These are phyloP conservation scores for Auxenochlorella pyrenoidosa DNA, from an alignment of 139 green algal species.

Conservation along the genomic window DNA sequence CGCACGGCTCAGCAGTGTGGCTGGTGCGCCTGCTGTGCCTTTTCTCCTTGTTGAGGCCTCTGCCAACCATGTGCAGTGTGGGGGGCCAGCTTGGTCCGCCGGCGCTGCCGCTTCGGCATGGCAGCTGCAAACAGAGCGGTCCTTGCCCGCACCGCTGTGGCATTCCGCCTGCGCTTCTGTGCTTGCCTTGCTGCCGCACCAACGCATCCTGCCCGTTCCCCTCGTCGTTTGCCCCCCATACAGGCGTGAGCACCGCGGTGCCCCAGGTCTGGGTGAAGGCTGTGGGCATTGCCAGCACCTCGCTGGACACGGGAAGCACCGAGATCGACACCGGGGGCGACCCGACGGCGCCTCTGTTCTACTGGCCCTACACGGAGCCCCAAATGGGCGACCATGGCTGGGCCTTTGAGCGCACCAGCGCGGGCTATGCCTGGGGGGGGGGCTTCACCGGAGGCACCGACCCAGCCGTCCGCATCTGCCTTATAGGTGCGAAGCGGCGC, in stretches of 20 bases:
- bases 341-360: neutral
- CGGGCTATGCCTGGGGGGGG: constrained; percentile 4
- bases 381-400: neutral
- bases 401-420: constrained; percentile 4
- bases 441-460: neutral
- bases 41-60: too few relatives aligned
- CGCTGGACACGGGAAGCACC: too few relatives aligned
- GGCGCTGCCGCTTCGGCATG: too few relatives aligned
- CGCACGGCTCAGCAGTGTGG: neutral
- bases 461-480: neutral
- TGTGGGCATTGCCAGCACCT: too few relatives aligned
- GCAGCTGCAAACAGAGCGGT: too few relatives aligned
- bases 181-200: neutral
- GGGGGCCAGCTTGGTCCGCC: too few relatives aligned
- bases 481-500: neutral
- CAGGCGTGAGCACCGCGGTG: neutral
- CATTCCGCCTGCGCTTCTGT: too few relatives aligned
- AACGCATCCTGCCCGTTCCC: neutral
- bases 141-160: too few relatives aligned
- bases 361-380: neutral
- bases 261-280: neutral
- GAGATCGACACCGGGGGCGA: too few relatives aligned
- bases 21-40: neutral
- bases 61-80: neutral
- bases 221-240: neutral